Conservation (phyloP, 331 rosid species). For the Telfairia occidentalis region DNA sequence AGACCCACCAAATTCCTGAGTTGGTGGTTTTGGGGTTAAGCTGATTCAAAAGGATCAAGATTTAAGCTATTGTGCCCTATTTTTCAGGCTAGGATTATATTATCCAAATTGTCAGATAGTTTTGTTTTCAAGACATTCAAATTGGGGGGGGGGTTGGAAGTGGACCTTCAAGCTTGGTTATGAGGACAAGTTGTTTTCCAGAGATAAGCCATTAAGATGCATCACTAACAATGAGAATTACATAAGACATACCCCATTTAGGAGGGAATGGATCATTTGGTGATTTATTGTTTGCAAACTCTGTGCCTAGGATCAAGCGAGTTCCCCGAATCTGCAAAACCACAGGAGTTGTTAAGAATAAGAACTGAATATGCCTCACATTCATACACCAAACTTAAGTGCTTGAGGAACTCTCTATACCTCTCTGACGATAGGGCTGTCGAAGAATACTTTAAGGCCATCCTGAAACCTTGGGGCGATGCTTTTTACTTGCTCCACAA, state of each 20-base stretch:
- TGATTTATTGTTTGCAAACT: conserved; percentile 71
- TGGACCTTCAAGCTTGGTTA: background rate
- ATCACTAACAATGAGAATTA: background rate
- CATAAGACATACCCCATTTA: conserved; percentile 70
- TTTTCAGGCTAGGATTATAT: background rate
- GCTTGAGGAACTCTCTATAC: conserved; percentile 23
- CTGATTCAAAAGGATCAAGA: background rate
- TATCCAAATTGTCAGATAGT: background rate
- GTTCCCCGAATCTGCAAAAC: conserved; percentile 76
- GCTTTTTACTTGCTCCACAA: conserved; percentile 45
- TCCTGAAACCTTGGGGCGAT: conserved; percentile 74
- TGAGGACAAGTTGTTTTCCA: background rate
- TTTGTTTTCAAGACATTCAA: too few relatives aligned
- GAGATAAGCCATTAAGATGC: background rate
- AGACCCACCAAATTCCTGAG: background rate
- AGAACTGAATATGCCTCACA: background rate
- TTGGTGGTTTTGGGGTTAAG: background rate
- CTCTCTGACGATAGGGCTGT: conserved; percentile 90
- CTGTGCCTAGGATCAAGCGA: conserved; percentile 66
- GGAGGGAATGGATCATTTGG: conserved; percentile 80
- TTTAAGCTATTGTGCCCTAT: background rate
- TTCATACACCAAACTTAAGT: background rate
- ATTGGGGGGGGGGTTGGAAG: too few relatives aligned
- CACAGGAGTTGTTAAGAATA: background rate
- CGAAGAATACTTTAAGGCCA: conserved; percentile 64